Evolutionary conservation across 2,329 filamentous ascomycete genomes (phyloP).

Genomic region (Colletotrichum theobromicola): DNA sequence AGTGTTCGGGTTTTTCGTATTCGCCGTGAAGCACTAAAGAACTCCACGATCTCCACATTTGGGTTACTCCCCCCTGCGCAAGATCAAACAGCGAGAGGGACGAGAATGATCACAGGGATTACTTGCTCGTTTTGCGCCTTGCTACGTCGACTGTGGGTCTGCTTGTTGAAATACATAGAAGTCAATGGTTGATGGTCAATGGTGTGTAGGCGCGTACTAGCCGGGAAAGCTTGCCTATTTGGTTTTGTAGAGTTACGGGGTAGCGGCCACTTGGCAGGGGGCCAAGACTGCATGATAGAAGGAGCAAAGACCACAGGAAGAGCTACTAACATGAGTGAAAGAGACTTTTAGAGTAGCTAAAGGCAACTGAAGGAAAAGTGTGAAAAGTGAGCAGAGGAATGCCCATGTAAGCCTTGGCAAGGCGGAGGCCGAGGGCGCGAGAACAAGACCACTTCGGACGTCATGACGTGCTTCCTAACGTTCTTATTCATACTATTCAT

Average conservation of each 20-base stretch:
- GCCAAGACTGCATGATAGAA: not conserved
- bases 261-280: not conserved
- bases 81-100: not conserved
- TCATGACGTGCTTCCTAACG: not conserved
- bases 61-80: not conserved
- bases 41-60: not conserved
- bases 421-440: not conserved
- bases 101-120: not conserved
- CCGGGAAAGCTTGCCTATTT: not conserved
- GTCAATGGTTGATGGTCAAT: not conserved
- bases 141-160: not conserved
- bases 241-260: not conserved
- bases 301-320: not conserved
- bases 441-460: not conserved
- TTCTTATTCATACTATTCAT: accelerated
- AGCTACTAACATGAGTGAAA: accelerated
- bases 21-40: no score
- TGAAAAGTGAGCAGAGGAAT: not conserved
- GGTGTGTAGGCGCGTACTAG: not conserved
- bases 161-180: not conserved
- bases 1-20: not conserved
- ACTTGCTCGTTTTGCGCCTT: not conserved
- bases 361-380: not conserved
- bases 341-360: not conserved
- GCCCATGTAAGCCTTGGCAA: not conserved